Percentiles rank a stretch among this genome's conserved stretches.
Evolutionary conservation across 495 filamentous ascomycete species (phyloP).

Genomic region (Penicillium tannophilum): DNA sequence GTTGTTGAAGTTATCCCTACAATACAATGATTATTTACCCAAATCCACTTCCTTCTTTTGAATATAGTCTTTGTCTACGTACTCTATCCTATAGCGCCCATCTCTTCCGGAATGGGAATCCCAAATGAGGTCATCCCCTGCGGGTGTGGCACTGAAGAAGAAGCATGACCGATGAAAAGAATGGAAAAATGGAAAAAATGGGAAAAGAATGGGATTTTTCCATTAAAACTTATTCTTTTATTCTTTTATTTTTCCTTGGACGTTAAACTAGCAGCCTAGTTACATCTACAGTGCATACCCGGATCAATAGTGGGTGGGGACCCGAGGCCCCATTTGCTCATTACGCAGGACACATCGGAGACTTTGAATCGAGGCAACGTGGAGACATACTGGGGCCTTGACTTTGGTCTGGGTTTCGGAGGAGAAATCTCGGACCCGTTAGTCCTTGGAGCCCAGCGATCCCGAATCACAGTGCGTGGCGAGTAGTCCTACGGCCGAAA

Average conservation of each 20-base stretch:
- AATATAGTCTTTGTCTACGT: background rate
- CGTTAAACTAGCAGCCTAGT: slow-evolving; percentile 9
- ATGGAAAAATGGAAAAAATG: background rate
- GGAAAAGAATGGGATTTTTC: background rate
- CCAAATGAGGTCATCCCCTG: slow-evolving; percentile 9
- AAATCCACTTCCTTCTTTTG: background rate
- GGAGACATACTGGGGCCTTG: slow-evolving; percentile 17
- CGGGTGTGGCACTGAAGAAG: slow-evolving; percentile 11
- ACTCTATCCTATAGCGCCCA: background rate
- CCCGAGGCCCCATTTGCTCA: background rate
- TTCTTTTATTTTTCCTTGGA: background rate
- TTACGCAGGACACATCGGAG: slow-evolving; percentile 11
- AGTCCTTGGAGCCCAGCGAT: slow-evolving; percentile 9
- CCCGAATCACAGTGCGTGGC: slow-evolving; percentile 27
- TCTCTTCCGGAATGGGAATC: slow-evolving; percentile 3
- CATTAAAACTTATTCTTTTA: background rate
- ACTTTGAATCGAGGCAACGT: slow-evolving; percentile 12
- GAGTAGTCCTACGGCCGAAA: slow-evolving; percentile 29
- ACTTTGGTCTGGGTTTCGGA: slow-evolving; percentile 22
- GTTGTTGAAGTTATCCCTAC: background rate
- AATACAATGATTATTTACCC: too few relatives aligned
- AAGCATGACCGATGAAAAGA: slow-evolving; percentile 3
- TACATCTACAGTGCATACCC: slow-evolving; percentile 6
- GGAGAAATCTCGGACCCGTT: slow-evolving; percentile 37
- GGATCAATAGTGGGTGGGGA: slow-evolving; percentile 15